Base-by-base conservation (phyloP, 2,329 filamentous ascomycete species). In the Colletotrichum echinochloae region DNA sequence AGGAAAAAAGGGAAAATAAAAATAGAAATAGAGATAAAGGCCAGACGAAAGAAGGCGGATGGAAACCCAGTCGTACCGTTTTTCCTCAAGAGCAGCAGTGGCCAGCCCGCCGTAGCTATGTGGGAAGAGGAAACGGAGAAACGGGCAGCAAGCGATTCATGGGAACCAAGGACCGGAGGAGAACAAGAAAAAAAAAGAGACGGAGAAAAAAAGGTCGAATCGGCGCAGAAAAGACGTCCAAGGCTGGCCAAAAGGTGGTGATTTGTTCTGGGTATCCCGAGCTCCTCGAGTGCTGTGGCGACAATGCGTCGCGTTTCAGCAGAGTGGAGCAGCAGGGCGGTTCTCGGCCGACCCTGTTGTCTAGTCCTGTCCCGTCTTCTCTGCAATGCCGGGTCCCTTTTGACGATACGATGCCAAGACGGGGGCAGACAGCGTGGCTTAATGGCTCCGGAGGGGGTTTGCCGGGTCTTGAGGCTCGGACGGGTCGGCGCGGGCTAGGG, bases 291-390 rank as follows among this genome's bases (percentile, higher is more conserved):
- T 49, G 37, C 30, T 52, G 68, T 68, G 68, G 68, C 68, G 68
- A 70, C 64, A 67, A 67, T 70, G 68, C 64, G 68, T 70, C 57
- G 68, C 57, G 68, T 70, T 70, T 70, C 68, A 70, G 57, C 64
- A 41, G 46, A 30, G 68, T 70, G 68, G 68, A 67, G 56, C 28
- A 30, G 44, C 44, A 12, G 20, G 41, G 23, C 39, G 20, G 14
- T 54, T 54, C n/a, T 61, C 46, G 64, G 54, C 64, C 28, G 56
- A 54, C 63, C 46, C 39, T 46, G 30, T 54, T 23, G 20, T 16
- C 37, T 14, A 2, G 11, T 48, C 49, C n/a, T 63, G 16, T 41
- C 44, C 28, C 26, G 30, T 11, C 52, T 14, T 39, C 5, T 20
- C 4, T 49, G n/a, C n/a, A n/a, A n/a, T n/a, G 41, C 20, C 20